Base-by-base conservation (phyloP, 2,329 filamentous ascomycete genomes). In the Penicillium sp. region DNA sequence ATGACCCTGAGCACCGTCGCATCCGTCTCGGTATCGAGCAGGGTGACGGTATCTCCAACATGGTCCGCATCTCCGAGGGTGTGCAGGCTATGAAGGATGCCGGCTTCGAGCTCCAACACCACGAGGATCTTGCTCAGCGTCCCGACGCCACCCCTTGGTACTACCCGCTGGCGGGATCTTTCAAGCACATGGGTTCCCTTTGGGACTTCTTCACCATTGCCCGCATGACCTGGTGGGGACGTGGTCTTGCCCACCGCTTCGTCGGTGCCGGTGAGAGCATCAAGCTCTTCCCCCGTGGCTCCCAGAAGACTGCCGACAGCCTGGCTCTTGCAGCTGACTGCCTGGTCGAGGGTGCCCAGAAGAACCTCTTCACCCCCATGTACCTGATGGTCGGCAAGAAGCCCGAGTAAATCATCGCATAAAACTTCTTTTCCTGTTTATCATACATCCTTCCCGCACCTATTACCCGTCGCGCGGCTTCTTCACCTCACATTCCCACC, bases 311-410 rank as follows among this genome's bases (percentile, higher is more conserved):
- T n/a, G 93, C 92, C 11, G 90, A 97, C 77, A 92, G 90, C 70
- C 79, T 98, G 69, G 92, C 90, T 6, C 71, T 87, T 57, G 93
- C 91, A 31, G 92, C 86, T 11, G 93, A 97, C 76, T 90, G 86
- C 68, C 81, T 98, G 51, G 93, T 96, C 23, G 91, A 90, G 48
- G 93, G 93, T 77, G 93, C 88, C 35, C 85, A 87, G 75, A 83
- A 93, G 80, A 90, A 96, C 76, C 84, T 98, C n/a, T 98, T 98
- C 79, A 98, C 93, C 1, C 93, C 93, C 55, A 98, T 98, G 93
- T 97, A 96, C 80, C 81, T 98, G 72, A 97, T 97, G 91, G 86
- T 97, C 58, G 93, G 87, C 60, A 87, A 91, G 78, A 97, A 97
- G 83, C 92, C 93, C 43, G 71, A 77, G 71, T 75, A 73, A 71